phyloP scores from a whole-genome alignment of 495 filamentous ascomycete species.

The Margaritispora aquatica region DNA sequence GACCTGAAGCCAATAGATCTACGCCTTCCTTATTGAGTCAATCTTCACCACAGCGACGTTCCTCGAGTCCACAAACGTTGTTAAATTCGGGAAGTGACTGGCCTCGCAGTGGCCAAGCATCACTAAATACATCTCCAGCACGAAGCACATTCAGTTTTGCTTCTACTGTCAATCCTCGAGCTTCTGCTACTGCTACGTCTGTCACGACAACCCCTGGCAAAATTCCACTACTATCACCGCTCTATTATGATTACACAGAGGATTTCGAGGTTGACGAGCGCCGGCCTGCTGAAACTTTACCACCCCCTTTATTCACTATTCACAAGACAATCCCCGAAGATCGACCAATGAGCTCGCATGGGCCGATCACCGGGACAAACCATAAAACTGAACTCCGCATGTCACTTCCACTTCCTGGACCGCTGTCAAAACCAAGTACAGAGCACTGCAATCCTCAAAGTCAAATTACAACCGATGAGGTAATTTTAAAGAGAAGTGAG shows the following conservation, averaged over 20 bases:
- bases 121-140: constrained; percentile 20
- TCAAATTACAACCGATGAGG: too few relatives aligned
- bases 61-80: constrained; percentile 17
- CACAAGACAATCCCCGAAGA: constrained; percentile 24
- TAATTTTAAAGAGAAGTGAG: too few relatives aligned
- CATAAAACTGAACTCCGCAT: not conserved
- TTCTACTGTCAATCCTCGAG: constrained; percentile 17
- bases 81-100: constrained; percentile 7
- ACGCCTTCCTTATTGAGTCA: constrained; percentile 28
- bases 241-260: constrained; percentile 49
- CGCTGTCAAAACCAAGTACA: not conserved
- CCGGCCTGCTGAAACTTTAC: constrained; percentile 13
- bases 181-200: constrained; percentile 4
- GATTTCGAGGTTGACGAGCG: constrained; percentile 34
- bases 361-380: not conserved
- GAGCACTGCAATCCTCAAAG: too few relatives aligned
- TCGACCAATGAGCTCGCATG: constrained; percentile 25
- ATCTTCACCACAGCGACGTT: constrained; percentile 21
- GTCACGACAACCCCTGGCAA: constrained; percentile 16
- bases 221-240: constrained; percentile 21
- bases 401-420: not conserved
- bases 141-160: constrained; percentile 20
- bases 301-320: constrained; percentile 27
- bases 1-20: constrained; percentile 31
- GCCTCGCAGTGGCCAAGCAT: not conserved